Evolutionary conservation across 257 asterid genomes (phyloP).

Genomic region (Fraxinus pennsylvanica): DNA sequence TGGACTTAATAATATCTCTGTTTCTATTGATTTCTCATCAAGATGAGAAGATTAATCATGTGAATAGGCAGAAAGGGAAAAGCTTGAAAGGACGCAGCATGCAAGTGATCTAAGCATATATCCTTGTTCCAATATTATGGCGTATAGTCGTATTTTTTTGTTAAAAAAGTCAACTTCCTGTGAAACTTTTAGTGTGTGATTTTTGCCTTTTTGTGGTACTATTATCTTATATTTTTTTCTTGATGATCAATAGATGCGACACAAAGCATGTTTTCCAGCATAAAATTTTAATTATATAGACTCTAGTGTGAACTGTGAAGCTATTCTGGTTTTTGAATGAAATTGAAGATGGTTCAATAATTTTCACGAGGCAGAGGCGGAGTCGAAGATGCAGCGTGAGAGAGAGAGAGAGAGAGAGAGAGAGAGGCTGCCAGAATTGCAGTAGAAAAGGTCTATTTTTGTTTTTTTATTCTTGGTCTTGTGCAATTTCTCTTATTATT

Average conservation of each 20-base stretch:
- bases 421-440: constrained; percentile 68
- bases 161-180: too few relatives aligned
- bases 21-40: background rate
- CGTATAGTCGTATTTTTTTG: too few relatives aligned
- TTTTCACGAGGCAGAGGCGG: constrained; percentile 28
- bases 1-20: background rate
- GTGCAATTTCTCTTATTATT: background rate
- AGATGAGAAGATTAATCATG: constrained; percentile 35
- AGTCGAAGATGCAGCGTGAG: constrained; percentile 42
- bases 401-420: constrained; percentile 53
- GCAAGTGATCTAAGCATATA: constrained; percentile 45
- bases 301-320: too few relatives aligned
- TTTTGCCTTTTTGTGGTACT: too few relatives aligned
- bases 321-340: background rate
- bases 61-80: constrained; percentile 48
- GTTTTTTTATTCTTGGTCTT: background rate
- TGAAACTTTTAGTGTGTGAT: too few relatives aligned
- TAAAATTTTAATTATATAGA: too few relatives aligned
- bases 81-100: constrained; percentile 50
- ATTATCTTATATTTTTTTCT: too few relatives aligned
- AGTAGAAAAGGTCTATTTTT: constrained; percentile 45
- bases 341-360: background rate
- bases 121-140: too few relatives aligned
- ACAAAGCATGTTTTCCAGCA: too few relatives aligned
- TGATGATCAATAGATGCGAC: too few relatives aligned